phyloP scores from a whole-genome alignment of 2,329 filamentous ascomycete species.

The Polytolypa hystricis region DNA sequence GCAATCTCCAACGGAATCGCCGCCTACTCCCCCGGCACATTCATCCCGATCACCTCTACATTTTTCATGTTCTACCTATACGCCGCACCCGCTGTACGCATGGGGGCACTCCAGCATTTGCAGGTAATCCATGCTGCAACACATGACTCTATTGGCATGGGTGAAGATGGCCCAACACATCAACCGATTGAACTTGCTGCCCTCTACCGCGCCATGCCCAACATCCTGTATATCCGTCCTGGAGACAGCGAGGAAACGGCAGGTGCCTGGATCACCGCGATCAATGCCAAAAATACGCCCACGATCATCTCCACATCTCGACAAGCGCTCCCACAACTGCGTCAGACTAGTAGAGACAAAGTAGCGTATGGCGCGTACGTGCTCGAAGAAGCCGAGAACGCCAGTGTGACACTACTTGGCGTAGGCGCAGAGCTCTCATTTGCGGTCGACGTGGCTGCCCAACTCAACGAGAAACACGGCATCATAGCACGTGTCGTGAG shows the following conservation, averaged over 20 bases:
- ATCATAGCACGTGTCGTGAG: constrained; percentile 38
- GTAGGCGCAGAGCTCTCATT: constrained; percentile 42
- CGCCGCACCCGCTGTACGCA: constrained; percentile 48
- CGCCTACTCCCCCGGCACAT: constrained; percentile 44
- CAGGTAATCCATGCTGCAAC: constrained; percentile 51
- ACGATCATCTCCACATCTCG: constrained; percentile 36
- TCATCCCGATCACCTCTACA: constrained; percentile 47
- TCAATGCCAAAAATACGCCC: constrained; percentile 28
- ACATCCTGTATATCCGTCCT: constrained; percentile 50
- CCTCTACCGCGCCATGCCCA: constrained; percentile 53
- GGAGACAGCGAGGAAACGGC: constrained; percentile 46
- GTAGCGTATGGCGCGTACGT: constrained; percentile 35
- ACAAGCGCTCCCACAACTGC: constrained; percentile 31
- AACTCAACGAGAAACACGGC: constrained; percentile 26
- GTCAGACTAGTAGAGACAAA: constrained; percentile 25
- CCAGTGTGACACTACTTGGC: constrained; percentile 38
- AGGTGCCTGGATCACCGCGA: constrained; percentile 33
- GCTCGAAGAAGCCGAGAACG: constrained; percentile 24
- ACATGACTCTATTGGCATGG: constrained; percentile 49
- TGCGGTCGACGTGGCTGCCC: constrained; percentile 33
- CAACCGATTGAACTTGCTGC: constrained; percentile 49
- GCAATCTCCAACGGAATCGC: constrained; percentile 72
- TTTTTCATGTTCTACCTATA: constrained; percentile 56
- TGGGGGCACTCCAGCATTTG: constrained; percentile 47
- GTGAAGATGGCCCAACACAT: constrained; percentile 52